Evolutionary conservation across 352 stramenopile species (phyloP).

Genomic region (Peronospora destructor): DNA sequence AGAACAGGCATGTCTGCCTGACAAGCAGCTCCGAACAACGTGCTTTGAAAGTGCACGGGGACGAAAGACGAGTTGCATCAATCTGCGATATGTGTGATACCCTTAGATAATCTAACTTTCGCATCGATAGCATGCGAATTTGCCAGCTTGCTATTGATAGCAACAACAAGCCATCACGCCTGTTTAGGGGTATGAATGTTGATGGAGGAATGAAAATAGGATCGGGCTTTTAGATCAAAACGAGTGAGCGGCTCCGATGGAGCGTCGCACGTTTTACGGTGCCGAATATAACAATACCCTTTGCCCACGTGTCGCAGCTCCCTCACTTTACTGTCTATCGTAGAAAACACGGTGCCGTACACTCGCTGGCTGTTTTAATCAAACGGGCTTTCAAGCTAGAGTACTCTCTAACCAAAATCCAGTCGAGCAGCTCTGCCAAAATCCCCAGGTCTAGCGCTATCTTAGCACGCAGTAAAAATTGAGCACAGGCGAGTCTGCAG

Average conservation of each 20-base stretch:
- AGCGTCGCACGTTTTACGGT: background rate
- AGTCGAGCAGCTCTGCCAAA: conserved; percentile 1
- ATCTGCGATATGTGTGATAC: conserved; percentile 26
- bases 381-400: background rate
- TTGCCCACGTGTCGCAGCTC: conserved; percentile 13
- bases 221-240: conserved; percentile 10
- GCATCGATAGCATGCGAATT: conserved; percentile 7
- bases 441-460: conserved; percentile 3
- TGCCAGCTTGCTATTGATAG: too few relatives aligned
- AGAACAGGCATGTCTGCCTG: background rate
- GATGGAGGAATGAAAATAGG: background rate
- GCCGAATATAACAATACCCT: too few relatives aligned
- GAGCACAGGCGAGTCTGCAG: conserved; percentile 1
- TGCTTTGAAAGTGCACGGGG: conserved; percentile 1
- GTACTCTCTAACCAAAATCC: conserved; percentile 22
- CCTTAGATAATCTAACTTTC: conserved; percentile 19
- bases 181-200: conserved; percentile 5
- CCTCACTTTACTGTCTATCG: conserved; percentile 12
- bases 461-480: background rate
- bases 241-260: background rate
- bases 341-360: background rate
- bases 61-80: conserved; percentile 4
- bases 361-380: conserved; percentile 16
- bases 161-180: conserved; percentile 23
- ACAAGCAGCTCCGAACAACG: background rate